Base-by-base conservation (phyloP, 768 basidiomycete species). In the Suillus subalutaceus region DNA sequence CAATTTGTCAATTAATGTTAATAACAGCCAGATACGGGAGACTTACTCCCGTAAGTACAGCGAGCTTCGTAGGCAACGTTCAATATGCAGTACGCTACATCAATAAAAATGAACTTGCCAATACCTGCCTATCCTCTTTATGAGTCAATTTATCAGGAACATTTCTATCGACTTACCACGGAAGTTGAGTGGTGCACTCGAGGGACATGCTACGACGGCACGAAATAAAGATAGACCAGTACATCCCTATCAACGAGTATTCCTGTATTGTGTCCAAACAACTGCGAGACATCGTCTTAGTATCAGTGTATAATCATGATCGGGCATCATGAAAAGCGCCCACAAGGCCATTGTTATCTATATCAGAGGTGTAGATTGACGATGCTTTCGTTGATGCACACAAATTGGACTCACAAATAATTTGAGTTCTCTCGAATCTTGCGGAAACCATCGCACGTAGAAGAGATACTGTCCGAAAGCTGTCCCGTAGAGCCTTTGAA, bases 391-490 rank as follows among this genome's bases (percentile, higher is more conserved):
- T 26, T 16, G 35, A n/a, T 40, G 15, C 9, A 15, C 15, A 58
- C 16, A 18, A 40, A 23, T 40, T 7, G 23, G 16, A n/a, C 73
- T 65, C 15, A 72, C 73, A 66, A 65, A n/a, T 8, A 18, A 4
- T 50, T 62, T 74, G 6, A 72, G 18, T 2, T 46, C 44, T 9
- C 53, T 7, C 38, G 13, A 32, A 46, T 74, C 73, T 9, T 6
- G 55, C 4, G 72, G 73, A 67, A 74, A 74, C 1, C 43, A 52
- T 48, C 46, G 52, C n/a, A 68, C 16, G 48, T 74, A 74, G 52
- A 68, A 69, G 13, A 66, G 32, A 62, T 64, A 65, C 66, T 74
- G 73, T 23, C 69, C 62, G 20, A 71, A 12, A 16, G 53, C 62
- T 3, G 57, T 67, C 2, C 73, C 73, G 26, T 73, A 71, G 43